These are phyloP conservation scores for Russula brevipes DNA, from an alignment of 768 basidiomycete genomes.

Conservation along the genomic window DNA sequence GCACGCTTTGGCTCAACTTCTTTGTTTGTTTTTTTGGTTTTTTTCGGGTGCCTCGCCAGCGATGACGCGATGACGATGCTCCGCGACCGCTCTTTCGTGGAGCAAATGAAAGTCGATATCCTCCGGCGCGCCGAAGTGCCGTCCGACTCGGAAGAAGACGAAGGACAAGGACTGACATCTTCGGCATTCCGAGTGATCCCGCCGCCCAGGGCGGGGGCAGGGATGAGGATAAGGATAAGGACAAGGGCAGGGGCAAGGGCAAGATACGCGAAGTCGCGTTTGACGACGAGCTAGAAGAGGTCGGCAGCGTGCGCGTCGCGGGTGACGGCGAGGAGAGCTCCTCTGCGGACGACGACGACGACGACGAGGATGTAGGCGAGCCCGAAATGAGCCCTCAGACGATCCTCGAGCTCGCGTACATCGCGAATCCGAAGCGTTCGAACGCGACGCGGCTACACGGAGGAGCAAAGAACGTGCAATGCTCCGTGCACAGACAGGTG, in stretches of 20 bases:
- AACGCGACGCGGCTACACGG: slow-evolving; percentile 67
- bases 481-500: slow-evolving; percentile 65
- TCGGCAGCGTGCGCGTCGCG: slow-evolving; percentile 42
- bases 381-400: slow-evolving; percentile 41
- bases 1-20: slow-evolving; percentile 7
- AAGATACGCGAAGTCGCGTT: slow-evolving; percentile 36
- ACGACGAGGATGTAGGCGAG: slow-evolving; percentile 32
- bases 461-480: slow-evolving; percentile 61
- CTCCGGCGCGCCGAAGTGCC: slow-evolving; percentile 68
- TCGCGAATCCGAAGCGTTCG: slow-evolving; percentile 72
- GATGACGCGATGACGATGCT: slow-evolving; percentile 43
- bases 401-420: slow-evolving; percentile 71
- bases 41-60: slow-evolving; percentile 29
- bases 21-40: not conserved
- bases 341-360: slow-evolving; percentile 35
- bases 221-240: no score
- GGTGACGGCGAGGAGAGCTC: slow-evolving; percentile 59
- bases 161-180: slow-evolving; percentile 28
- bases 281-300: slow-evolving; percentile 52
- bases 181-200: slow-evolving; percentile 27
- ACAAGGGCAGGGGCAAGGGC: slow-evolving; percentile 25
- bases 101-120: slow-evolving; percentile 79
- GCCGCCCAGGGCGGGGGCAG: no score
- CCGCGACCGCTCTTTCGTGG: slow-evolving; percentile 55
- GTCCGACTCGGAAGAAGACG: slow-evolving; percentile 53